Evolutionary conservation across 2,329 filamentous ascomycete genomes (phyloP).

Genomic region (Fusarium mundagurra): DNA sequence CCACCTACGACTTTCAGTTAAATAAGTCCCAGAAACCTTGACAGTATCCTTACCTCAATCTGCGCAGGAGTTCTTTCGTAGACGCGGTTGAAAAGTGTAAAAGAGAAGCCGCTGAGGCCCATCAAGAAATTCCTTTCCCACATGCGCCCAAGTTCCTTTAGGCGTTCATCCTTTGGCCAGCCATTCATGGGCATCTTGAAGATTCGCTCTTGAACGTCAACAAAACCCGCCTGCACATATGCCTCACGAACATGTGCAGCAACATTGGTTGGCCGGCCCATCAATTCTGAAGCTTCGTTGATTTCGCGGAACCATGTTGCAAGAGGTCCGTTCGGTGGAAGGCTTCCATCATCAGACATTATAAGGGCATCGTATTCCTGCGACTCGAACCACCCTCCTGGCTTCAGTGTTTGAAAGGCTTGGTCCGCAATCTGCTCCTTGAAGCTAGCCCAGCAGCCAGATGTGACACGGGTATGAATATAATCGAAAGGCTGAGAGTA

Average conservation of each 20-base stretch:
- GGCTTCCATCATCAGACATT: slow-evolving; percentile 57
- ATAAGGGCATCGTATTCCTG: slow-evolving; percentile 57
- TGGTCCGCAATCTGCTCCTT: slow-evolving; percentile 61
- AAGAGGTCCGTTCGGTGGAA: slow-evolving; percentile 51
- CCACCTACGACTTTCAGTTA: slow-evolving; percentile 50
- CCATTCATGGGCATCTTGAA: slow-evolving; percentile 65
- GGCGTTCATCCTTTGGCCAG: slow-evolving; percentile 60
- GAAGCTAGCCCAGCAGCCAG: slow-evolving; percentile 61
- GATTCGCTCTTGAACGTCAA: slow-evolving; percentile 61
- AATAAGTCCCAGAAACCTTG: neutral
- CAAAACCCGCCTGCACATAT: slow-evolving; percentile 62
- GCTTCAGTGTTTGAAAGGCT: slow-evolving; percentile 59
- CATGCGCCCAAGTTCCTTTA: slow-evolving; percentile 56
- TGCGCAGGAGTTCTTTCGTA: slow-evolving; percentile 55
- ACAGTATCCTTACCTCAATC: slow-evolving; percentile 56
- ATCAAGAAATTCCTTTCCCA: slow-evolving; percentile 57
- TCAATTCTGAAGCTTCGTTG: slow-evolving; percentile 49
- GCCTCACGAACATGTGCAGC: slow-evolving; percentile 49
- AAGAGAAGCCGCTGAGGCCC: slow-evolving; percentile 57
- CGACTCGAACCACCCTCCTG: slow-evolving; percentile 65
- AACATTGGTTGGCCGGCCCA: slow-evolving; percentile 52
- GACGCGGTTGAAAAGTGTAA: slow-evolving; percentile 53
- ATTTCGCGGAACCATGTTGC: slow-evolving; percentile 54
- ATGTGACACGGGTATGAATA: slow-evolving; percentile 61
- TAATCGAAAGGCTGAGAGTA: slow-evolving; percentile 66